Base-by-base conservation (phyloP, 352 stramenopile species). In the Globisporangium camurandrum region DNA sequence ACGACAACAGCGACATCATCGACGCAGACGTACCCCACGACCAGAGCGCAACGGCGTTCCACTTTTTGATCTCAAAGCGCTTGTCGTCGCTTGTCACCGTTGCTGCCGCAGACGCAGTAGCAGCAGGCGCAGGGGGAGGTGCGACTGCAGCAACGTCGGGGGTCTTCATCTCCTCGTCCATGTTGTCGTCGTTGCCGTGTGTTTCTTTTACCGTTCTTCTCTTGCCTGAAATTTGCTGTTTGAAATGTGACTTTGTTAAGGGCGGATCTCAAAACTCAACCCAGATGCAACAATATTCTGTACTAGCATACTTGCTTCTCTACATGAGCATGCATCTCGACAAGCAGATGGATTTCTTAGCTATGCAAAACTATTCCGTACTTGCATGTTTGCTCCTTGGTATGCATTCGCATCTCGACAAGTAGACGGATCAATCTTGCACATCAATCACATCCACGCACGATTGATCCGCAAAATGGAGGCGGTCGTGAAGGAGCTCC, bases 61-160 rank as follows among this genome's bases (percentile, higher is more conserved):
- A 98, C 72, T 99, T 99, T 69, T 99, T 99, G 65, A 99, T 99
- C 84, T 99, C 96, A 61, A 99, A 99, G 54, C 95, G 84, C 67
- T 91, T 91, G 59, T 88, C 77, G 38, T 90, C 74, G 26, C 45
- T 27, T 12, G 56, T 26, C 2, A 46, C 44, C n/a, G n/a, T n/a
- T n/a, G n/a, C n/a, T n/a, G n/a, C n/a, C n/a, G n/a, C n/a, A n/a
- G n/a, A n/a, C n/a, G n/a, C n/a, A n/a, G n/a, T n/a, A 7, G 46
- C 28, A 17, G 44, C 36, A 46, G 52, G 52, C 26, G 52, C 44
- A 23, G 52, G 46, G 20, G 40, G 33, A 12, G 61, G 40, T 27
- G 54, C 53, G 16, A 59, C 39, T 16, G 53, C 44, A n/a, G 53
- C 52, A 16, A 23, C 56, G 23, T 62, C 63, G 14, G 65, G 55